Evolutionary conservation across 2,329 filamentous ascomycete genomes (phyloP).

Genomic region (Claviceps paspali): DNA sequence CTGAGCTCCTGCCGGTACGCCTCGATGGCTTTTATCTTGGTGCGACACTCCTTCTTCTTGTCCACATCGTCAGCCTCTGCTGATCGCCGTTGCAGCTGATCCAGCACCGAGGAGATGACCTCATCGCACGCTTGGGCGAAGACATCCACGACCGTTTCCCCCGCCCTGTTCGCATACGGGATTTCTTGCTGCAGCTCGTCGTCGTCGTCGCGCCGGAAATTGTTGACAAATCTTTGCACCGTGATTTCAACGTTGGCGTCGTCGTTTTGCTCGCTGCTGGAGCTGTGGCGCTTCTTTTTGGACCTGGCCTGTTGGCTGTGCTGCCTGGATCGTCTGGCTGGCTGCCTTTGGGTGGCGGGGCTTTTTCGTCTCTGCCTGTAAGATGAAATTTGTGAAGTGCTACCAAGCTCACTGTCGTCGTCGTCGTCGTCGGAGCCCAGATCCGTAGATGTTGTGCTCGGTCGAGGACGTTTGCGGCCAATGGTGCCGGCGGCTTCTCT

Average conservation of each 20-base stretch:
- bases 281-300: constrained; percentile 11
- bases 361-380: constrained; percentile 16
- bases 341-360: constrained; percentile 27
- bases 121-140: constrained; percentile 47
- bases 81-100: constrained; percentile 28
- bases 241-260: constrained; percentile 33
- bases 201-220: constrained; percentile 24
- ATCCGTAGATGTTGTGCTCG: constrained; percentile 25
- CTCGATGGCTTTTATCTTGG: constrained; percentile 40
- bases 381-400: constrained; percentile 1
- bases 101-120: constrained; percentile 35
- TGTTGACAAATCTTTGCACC: constrained; percentile 43
- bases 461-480: constrained; percentile 27
- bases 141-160: constrained; percentile 48
- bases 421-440: constrained; percentile 18
- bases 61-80: constrained; percentile 25
- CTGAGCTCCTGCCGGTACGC: constrained; percentile 43
- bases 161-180: constrained; percentile 35
- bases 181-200: constrained; percentile 35
- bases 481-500: constrained; percentile 26
- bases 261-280: constrained; percentile 11
- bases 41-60: constrained; percentile 36
- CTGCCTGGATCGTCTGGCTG: constrained; percentile 6
- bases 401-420: constrained; percentile 13
- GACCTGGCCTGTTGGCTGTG: constrained; percentile 8